These are phyloP conservation scores for Mortierella sp. DNA, from an alignment of 371 early-diverging fungal species.

Conservation along the genomic window DNA sequence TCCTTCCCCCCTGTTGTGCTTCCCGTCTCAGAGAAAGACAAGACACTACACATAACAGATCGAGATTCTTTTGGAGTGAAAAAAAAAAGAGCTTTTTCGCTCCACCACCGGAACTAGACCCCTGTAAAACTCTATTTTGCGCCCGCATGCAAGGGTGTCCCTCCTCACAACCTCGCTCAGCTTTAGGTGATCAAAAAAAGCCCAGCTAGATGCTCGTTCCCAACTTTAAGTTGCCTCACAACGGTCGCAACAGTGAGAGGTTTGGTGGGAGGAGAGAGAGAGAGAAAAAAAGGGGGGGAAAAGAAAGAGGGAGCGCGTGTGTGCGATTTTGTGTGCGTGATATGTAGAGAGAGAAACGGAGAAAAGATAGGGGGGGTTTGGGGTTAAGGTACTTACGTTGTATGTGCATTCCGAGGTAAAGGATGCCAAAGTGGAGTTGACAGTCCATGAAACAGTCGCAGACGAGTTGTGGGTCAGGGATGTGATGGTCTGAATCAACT, in stretches of 20 bases:
- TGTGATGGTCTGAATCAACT: slow-evolving; percentile 24
- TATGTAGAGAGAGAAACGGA: background rate
- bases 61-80: background rate
- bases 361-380: background rate
- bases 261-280: background rate
- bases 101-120: too few species aligned
- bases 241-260: background rate
- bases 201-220: too few species aligned
- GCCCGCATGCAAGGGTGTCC: too few species aligned
- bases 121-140: too few species aligned
- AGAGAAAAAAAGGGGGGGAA: background rate
- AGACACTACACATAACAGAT: too few species aligned
- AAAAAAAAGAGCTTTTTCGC: too few species aligned
- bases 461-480: slow-evolving; percentile 28
- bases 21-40: too few species aligned
- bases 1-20: too few species aligned
- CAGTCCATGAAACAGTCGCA: slow-evolving; percentile 22
- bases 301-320: background rate
- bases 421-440: slow-evolving; percentile 3
- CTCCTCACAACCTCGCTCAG: too few species aligned
- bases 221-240: too few species aligned
- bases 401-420: slow-evolving; percentile 15
- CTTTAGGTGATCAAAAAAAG: too few species aligned
- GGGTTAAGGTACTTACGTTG: slow-evolving; percentile 30
- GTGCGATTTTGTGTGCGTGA: background rate